Percentiles rank a stretch among this genome's conserved stretches.
phyloP scores from a whole-genome alignment of 164 flowering plant species.

The Annona squamosa region DNA sequence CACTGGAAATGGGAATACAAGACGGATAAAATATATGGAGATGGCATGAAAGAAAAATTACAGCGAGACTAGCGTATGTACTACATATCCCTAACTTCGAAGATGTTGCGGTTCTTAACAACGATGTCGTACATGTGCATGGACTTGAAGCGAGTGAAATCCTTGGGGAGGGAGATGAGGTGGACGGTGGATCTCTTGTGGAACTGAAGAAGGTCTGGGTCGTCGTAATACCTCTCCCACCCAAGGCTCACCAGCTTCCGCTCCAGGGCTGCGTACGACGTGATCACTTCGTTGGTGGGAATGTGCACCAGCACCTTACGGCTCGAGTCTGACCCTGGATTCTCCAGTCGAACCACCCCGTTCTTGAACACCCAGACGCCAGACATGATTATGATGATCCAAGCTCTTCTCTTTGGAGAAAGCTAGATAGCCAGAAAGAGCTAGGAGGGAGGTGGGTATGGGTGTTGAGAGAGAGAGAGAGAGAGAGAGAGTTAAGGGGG shows the following conservation, averaged over 20 bases:
- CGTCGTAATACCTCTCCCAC: conserved; percentile 86
- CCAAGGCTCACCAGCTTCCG: conserved; percentile 48
- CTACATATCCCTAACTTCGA: conserved; percentile 64
- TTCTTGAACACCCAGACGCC: conserved; percentile 60
- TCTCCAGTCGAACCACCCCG: conserved; percentile 20
- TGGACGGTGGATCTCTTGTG: conserved; percentile 69
- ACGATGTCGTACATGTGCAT: conserved; percentile 88
- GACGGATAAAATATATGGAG: not conserved
- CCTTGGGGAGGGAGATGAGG: conserved; percentile 81
- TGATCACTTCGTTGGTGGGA: conserved; percentile 53
- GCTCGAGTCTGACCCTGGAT: conserved; percentile 13
- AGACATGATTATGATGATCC: conserved; percentile 25
- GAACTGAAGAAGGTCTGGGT: conserved; percentile 74
- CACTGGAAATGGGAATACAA: no score
- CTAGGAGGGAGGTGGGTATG: not conserved
- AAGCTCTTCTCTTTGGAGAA: no score
- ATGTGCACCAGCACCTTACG: conserved; percentile 53
- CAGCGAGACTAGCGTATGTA: not conserved
- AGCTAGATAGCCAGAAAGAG: no score
- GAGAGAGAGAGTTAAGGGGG: not conserved
- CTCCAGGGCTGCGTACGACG: conserved; percentile 52
- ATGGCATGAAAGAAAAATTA: not conserved
- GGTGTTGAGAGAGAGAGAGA: not conserved
- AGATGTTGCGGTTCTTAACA: conserved; percentile 61
- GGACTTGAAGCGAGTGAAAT: conserved; percentile 67